Base-by-base conservation (phyloP, 106 monocot species). In the Triglochin maritima region DNA sequence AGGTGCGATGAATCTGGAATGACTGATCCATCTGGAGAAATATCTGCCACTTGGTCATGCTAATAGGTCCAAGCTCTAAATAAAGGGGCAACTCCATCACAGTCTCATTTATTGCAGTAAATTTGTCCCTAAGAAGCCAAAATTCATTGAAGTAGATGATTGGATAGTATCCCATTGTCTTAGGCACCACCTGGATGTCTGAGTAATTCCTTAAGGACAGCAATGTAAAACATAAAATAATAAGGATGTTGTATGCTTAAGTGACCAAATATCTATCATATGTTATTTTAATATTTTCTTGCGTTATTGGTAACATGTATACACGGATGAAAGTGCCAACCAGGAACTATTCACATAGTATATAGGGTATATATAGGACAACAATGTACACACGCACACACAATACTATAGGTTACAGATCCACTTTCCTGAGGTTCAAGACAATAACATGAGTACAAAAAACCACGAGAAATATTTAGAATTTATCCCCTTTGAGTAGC, bases 1-100 rank as follows among this genome's bases (percentile, higher is more conserved):
- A 96, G 73, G 83, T 96, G 13, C 87, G 81, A 44, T 96, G 95
- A 60, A 90, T 59, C 83, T 86, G 95, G 70, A 96, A 96, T 65
- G 95, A 90, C 68, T 87, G 90, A 45, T 96, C 95, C 45, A 96
- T 90, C 72, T 96, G 95, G 68, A 90, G 65, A 63, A 81, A 96
- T 60, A 87, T 59, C 51, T 96, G 95, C 95, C 95, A 96, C 77
- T 87, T 96, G 3, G 87, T 96, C 77, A 82, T 62, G 77, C 95
- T 88, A 58, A 96, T 90, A 17, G 90, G 95, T 64, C 85, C 83
- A 49, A 96, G 69, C 62, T 96, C 95, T 14, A 96, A 61, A 76
- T 88, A 69, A 8, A 96, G 78, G 5, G 83, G 79, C 65, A 96
- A 48, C 62, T 96, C 90, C 41, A 29, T 59, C 60, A 90, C 82